Percentiles rank a stretch among this genome's conserved stretches.
Conservation (phyloP, 371 early-diverging fungal genomes). For the Basidiobolus heterosporus region DNA sequence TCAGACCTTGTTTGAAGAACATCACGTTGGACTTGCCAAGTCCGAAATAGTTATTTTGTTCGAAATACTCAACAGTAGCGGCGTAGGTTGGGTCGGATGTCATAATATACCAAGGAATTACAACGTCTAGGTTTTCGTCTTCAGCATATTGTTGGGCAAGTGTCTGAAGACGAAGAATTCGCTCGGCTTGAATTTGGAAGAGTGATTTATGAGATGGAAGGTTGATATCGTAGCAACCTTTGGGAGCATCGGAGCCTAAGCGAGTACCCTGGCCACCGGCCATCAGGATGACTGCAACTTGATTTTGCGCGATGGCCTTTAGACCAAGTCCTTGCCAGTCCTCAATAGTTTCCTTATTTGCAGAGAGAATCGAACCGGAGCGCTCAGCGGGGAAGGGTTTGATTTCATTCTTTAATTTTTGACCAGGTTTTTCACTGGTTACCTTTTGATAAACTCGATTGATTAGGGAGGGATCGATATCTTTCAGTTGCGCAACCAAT, state of each 20-base stretch:
- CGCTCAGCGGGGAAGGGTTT: slow-evolving; percentile 61
- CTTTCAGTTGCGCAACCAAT: slow-evolving; percentile 44
- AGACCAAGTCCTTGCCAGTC: slow-evolving; percentile 66
- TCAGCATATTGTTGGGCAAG: slow-evolving; percentile 25
- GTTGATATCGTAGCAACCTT: slow-evolving; percentile 83
- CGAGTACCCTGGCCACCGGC: slow-evolving; percentile 87
- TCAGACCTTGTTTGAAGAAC: slow-evolving; percentile 51
- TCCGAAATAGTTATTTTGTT: slow-evolving; percentile 47
- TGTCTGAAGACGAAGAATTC: slow-evolving; percentile 67
- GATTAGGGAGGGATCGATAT: slow-evolving; percentile 60
- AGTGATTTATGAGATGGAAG: slow-evolving; percentile 73
- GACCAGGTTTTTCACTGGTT: slow-evolving; percentile 12
- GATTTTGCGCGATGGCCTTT: slow-evolving; percentile 56
- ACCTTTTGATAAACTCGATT: slow-evolving; percentile 66
- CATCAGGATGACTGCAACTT: slow-evolving; percentile 86
- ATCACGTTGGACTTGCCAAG: slow-evolving; percentile 40
- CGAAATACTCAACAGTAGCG: slow-evolving; percentile 44
- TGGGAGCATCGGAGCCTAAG: slow-evolving; percentile 72
- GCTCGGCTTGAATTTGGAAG: slow-evolving; percentile 85
- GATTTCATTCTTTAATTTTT: slow-evolving; percentile 20
- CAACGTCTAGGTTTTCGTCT: slow-evolving; percentile 10
- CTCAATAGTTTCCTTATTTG: slow-evolving; percentile 28
- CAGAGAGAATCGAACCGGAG: slow-evolving; percentile 54
- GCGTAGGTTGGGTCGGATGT: slow-evolving; percentile 55
- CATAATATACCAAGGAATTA: slow-evolving; percentile 71